These are phyloP conservation scores for Lentinula boryana DNA, from an alignment of 768 basidiomycete species.

Conservation along the genomic window DNA sequence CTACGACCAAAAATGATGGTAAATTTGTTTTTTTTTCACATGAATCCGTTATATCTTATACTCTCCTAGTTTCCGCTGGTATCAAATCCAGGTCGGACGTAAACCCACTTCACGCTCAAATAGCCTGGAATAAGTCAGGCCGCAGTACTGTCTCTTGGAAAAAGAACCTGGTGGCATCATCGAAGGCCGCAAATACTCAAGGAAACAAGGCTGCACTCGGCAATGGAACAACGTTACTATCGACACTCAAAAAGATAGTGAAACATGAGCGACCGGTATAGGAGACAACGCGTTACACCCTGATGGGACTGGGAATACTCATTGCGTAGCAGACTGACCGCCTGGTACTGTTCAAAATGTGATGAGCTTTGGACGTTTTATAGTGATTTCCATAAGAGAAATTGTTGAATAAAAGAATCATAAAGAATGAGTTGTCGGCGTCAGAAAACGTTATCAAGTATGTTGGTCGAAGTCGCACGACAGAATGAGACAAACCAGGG, in stretches of 20 bases:
- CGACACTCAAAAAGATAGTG: not conserved
- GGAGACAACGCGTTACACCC: too few species aligned
- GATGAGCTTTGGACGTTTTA: too few species aligned
- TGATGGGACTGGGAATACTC: too few species aligned
- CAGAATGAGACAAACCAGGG: not conserved
- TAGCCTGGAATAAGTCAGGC: not conserved
- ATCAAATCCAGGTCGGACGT: not conserved
- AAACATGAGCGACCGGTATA: too few species aligned
- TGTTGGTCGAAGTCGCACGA: too few species aligned
- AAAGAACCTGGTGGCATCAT: not conserved
- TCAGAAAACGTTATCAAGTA: too few species aligned
- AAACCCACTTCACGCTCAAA: not conserved
- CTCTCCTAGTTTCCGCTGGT: not conserved
- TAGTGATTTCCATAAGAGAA: not conserved
- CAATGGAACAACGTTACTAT: not conserved
- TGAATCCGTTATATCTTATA: too few species aligned
- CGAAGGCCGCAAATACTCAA: not conserved
- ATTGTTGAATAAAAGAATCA: not conserved
- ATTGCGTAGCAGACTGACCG: too few species aligned
- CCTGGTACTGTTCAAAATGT: too few species aligned
- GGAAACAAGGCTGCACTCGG: not conserved
- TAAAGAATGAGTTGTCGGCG: not conserved
- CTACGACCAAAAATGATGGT: not conserved
- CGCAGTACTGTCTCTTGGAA: not conserved
- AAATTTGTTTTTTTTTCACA: not conserved